phyloP scores from a whole-genome alignment of 2,329 filamentous ascomycete species.

The Sclerotiophoma versabilis region DNA sequence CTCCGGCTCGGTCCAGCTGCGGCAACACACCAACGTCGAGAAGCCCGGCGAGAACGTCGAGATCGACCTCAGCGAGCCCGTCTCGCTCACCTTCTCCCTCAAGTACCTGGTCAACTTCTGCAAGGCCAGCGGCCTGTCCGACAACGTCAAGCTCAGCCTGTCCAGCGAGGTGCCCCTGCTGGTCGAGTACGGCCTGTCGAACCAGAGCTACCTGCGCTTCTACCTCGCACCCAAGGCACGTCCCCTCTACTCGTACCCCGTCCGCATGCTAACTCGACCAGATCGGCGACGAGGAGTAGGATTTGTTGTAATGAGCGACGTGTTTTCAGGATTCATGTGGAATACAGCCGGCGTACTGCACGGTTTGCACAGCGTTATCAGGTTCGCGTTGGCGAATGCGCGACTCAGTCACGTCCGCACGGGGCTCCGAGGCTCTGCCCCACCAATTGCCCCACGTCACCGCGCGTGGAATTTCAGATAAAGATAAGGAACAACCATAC shows the following conservation, averaged over 20 bases:
- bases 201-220: conserved; percentile 92
- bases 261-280: conserved; percentile 53
- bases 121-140: conserved; percentile 89
- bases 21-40: conserved; percentile 86
- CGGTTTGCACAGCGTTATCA: conserved; percentile 30
- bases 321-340: conserved; percentile 37
- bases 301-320: conserved; percentile 31
- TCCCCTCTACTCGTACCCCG: neutral
- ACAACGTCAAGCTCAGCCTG: conserved; percentile 86
- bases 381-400: conserved; percentile 21
- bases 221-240: conserved; percentile 96
- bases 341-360: conserved; percentile 33
- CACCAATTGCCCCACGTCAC: conserved; percentile 44
- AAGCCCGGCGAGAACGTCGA: conserved; percentile 86
- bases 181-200: conserved; percentile 86
- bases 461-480: conserved; percentile 44
- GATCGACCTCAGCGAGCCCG: conserved; percentile 90
- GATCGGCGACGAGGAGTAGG: conserved; percentile 74
- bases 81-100: conserved; percentile 94
- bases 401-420: conserved; percentile 25
- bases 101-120: conserved; percentile 99
- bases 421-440: conserved; percentile 28
- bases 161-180: conserved; percentile 96
- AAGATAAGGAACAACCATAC: conserved; percentile 45
- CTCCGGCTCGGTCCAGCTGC: conserved; percentile 89